Evolutionary conservation across 73 alveolate genomes (phyloP), one percentile per base, ranked within the genome.

Genomic region (Tetrahymena borealis): DNA sequence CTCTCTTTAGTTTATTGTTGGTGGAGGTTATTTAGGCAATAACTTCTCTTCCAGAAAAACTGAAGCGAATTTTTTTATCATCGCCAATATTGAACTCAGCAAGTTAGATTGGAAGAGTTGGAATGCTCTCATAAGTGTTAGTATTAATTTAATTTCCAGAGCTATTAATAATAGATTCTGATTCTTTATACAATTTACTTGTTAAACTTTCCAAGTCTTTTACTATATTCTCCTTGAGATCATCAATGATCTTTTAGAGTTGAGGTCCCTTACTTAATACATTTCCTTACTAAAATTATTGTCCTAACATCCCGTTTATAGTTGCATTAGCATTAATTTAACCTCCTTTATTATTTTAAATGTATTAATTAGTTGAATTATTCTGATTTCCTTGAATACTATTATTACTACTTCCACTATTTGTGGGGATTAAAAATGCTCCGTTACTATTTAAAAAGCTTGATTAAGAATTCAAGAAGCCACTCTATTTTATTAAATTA

Each of bases 31-130:
- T 60, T 60, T 60, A 20, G 3, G 85, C 28, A 18, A 60, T 60
- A 60, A 60, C 85, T 60, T 60, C 85, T 60, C 38, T 60, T 60
- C 85, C 85, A 60, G 85, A 60, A 60, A 60, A 60, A 60, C 85
- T 60, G 85, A 60, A 60, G 28, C 85, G 85, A 60, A 60, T 60
- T 60, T 60, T 60, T 60, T 60, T 60, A n/a, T 60, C 85, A 60
- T 60, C 85, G 28, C 85, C 85, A n/a, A 60, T 60, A 35, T 60
- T 60, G 28, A 60, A 60, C 28, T 60, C 85, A 20, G 85, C 85
- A 24, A 60, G 28, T 60, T 60, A 24, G 5, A 60, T 60, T 1
- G 85, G 85, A 18, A 35, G 37, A 60, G n/a, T 60, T n/a, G 3
- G 35, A 1, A 60, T 60, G 10, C 85, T 20, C 11, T 60, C 85